Percentiles rank a stretch among this genome's conserved stretches.
phyloP scores from a whole-genome alignment of 495 filamentous ascomycete species.

The Hypoxylon lenormandii region DNA sequence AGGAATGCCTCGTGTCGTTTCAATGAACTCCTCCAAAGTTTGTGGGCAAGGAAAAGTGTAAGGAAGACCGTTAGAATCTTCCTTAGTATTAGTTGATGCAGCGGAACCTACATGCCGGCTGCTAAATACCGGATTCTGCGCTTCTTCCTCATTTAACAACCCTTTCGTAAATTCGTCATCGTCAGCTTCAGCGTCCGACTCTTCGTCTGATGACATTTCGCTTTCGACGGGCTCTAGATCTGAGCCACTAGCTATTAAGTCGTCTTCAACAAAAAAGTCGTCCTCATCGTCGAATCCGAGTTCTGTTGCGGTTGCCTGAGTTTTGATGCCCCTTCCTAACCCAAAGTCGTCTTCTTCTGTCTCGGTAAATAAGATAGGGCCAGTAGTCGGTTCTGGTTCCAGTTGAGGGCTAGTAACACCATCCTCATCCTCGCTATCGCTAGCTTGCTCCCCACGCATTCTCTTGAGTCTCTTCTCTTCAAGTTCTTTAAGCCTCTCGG shows the following conservation, averaged over 20 bases:
- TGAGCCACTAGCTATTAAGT: constrained; percentile 78
- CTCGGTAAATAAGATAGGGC: constrained; percentile 48
- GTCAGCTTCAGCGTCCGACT: constrained; percentile 62
- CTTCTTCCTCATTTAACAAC: constrained; percentile 66
- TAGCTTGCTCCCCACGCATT: constrained; percentile 76
- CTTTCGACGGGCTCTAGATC: constrained; percentile 71
- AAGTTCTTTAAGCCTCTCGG: constrained; percentile 76
- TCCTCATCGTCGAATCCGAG: constrained; percentile 86
- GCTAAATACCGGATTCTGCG: constrained; percentile 59
- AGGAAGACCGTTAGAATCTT: constrained; percentile 68
- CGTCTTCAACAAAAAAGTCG: constrained; percentile 88
- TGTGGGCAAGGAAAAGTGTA: constrained; percentile 88
- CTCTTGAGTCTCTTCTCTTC: constrained; percentile 79
- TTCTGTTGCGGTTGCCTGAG: constrained; percentile 59
- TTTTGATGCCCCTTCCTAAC: constrained; percentile 66
- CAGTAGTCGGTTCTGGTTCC: constrained; percentile 30
- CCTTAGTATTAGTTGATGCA: constrained; percentile 45
- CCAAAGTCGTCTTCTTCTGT: constrained; percentile 67
- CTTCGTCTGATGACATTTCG: constrained; percentile 65
- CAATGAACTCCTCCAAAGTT: constrained; percentile 77
- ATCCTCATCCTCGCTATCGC: constrained; percentile 58
- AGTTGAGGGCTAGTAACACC: constrained; percentile 41
- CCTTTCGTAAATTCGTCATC: constrained; percentile 78
- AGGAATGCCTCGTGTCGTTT: constrained; percentile 69
- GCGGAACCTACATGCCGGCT: constrained; percentile 35